A percentile compares a stretch with the other conserved stretches of the same genome.
phyloP scores from a whole-genome alignment of 1,139 yeast species.

The Pichia sp. region DNA sequence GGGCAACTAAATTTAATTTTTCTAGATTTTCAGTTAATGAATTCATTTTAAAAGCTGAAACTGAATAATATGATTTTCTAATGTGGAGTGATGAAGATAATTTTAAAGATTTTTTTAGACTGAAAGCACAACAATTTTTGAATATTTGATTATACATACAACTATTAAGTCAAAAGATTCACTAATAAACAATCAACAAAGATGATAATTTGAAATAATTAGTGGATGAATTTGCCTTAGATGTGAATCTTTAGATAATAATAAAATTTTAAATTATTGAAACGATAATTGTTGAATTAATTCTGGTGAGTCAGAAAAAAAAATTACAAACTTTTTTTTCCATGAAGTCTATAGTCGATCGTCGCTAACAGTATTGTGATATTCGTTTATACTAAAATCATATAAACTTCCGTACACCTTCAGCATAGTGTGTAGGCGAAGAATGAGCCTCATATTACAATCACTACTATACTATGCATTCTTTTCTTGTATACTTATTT shows the following conservation, averaged over 20 bases:
- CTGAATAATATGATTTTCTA: background rate
- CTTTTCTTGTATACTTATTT: too few relatives aligned
- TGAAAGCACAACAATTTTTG: background rate
- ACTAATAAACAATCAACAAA: background rate
- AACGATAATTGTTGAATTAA: background rate
- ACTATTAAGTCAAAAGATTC: background rate
- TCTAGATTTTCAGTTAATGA: constrained; percentile 26
- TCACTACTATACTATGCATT: too few relatives aligned
- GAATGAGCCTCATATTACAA: too few relatives aligned
- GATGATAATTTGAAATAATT: background rate
- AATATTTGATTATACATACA: background rate
- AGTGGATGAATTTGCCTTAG: background rate
- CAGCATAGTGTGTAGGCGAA: too few relatives aligned
- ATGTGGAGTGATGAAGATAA: background rate
- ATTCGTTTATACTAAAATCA: too few relatives aligned
- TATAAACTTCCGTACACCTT: too few relatives aligned
- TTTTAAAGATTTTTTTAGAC: background rate
- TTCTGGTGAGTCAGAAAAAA: background rate
- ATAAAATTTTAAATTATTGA: background rate
- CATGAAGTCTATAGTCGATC: too few relatives aligned
- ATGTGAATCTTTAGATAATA: background rate
- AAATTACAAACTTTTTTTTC: background rate
- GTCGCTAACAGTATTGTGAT: too few relatives aligned
- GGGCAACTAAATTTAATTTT: constrained; percentile 30
- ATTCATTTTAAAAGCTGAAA: constrained; percentile 19